Evolutionary conservation across 345 rosid species (phyloP).

Genomic region (Salix arbutifolia): DNA sequence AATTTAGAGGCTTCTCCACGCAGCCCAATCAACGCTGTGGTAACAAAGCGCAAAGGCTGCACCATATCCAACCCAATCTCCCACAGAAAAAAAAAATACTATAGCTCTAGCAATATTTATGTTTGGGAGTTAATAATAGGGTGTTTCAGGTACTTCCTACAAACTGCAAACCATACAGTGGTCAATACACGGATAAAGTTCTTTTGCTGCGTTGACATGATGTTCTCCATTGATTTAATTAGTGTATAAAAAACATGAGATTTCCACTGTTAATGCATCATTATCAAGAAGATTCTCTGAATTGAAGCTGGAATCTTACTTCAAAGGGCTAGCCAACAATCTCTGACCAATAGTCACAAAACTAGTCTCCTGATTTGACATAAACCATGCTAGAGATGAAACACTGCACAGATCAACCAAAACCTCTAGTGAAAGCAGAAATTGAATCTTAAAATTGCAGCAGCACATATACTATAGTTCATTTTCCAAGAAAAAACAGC

Average conservation of each 20-base stretch:
- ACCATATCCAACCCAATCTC: too few species aligned
- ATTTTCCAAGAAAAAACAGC: neutral
- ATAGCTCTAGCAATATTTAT: too few species aligned
- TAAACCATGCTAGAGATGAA: slow-evolving; percentile 99
- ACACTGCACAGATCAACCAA: slow-evolving; percentile 54
- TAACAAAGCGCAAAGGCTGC: too few species aligned
- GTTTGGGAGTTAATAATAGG: too few species aligned
- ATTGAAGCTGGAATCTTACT: slow-evolving; percentile 36
- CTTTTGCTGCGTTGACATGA: too few species aligned
- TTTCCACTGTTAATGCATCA: neutral
- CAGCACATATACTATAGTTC: neutral
- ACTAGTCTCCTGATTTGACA: slow-evolving; percentile 99
- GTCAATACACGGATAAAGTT: too few species aligned
- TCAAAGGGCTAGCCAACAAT: slow-evolving; percentile 86
- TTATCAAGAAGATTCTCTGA: too few species aligned
- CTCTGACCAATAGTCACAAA: slow-evolving; percentile 98
- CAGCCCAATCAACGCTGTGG: neutral
- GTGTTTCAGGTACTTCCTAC: too few species aligned
- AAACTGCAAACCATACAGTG: too few species aligned
- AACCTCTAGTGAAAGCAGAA: neutral
- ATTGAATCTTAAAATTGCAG: neutral
- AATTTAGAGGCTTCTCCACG: neutral
- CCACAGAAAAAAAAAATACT: too few species aligned
- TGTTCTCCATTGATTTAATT: neutral
- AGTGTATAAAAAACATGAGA: neutral